Evolutionary conservation across 2,329 filamentous ascomycete species (phyloP), one percentile per base, ranked within the genome.

Genomic region (Fusarium decemcellulare): DNA sequence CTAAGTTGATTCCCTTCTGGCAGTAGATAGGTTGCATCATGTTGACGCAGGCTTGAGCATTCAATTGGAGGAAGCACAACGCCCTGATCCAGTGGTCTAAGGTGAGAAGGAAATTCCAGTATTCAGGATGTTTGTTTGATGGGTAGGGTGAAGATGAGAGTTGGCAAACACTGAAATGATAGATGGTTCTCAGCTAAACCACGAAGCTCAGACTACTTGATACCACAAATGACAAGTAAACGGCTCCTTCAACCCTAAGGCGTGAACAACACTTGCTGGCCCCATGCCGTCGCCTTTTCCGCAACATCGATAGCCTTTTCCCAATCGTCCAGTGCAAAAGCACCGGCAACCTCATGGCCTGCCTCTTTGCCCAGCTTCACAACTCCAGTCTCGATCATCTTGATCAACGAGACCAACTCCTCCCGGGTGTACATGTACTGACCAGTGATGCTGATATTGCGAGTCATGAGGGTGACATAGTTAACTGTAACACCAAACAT

Each of bases 401-500:
- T 67, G 42, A 72, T 54, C 5, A 72, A 12, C 3, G 48, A 48
- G 1, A 18, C 59, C 5, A 72, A 30, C 15, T 72, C 55, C 5
- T 44, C 14, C 5, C 68, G 59, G 0, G 57, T 65, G 16, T 67
- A 70, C 69, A 72, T 72, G 34, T 53, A 53, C 6, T 72, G 54
- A 3, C 43, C 63, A 10, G 53, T 70, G 37, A 70, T 50, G 0
- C 65, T 72, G 10, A 72, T 62, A 12, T 54, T 67, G 1, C 63
- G 59, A 36, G 11, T 0, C 54, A 72, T 53, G 1, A 72, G 29
- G 4, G 42, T 55, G 2, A 50, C 6, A 42, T 72, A 72, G 34
- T 55, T 72, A 39, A 72, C n/a, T 0, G 47, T 67, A 2, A 72
- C 46, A 18, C 66, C 46, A 0, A 54, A 50, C 69, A 72, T 70